Evolutionary conservation across 768 basidiomycete species (phyloP), one percentile per base, ranked within the genome.

Genomic region (Panaeolus papilionaceus): DNA sequence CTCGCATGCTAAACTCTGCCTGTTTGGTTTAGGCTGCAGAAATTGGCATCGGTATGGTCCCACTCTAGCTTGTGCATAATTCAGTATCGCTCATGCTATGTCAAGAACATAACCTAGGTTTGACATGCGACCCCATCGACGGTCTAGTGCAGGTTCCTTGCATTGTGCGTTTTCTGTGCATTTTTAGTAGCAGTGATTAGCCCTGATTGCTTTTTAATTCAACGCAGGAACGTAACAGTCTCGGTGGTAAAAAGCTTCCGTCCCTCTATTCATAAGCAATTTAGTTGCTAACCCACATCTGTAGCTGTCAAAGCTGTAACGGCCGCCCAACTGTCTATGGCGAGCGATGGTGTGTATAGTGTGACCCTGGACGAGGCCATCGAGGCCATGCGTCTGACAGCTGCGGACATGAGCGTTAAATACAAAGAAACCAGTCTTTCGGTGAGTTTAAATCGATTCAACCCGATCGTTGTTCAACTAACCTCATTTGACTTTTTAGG

Each of bases 361-460:
- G 95, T 96, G 40, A 92, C 91, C 0, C 83, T 98, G 20, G 96
- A 98, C 75, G 95, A 98, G 77, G 96, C 96, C 2, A 98, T 98
- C 65, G 94, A 95, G 77, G 95, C 96, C 4, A 97, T 97, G 94
- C 85, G 94, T 26, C 76, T 97, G 61, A 98, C 95, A 6, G 96
- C 96, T 33, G 84, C 87, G n/a, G 94, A 96, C 77, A 97, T 97
- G 95, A 95, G 93, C 69, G 87, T 92, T 71, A 95, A 96, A 77
- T 96, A 97, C 77, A 98, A 97, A 76, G 96, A 98, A 79, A 98
- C 96, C 0, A 94, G 92, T 78, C 86, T 98, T 70, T 94, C 94
- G 45, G 95, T 92, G 74, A 70, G 90, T 40, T 58, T 64, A 26
- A 49, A 26, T 20, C n/a, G 20, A 5, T 20, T 65, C 63, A 51